Conservation (phyloP, 1,284 basidiomycete species). For the Meira nashicola region DNA sequence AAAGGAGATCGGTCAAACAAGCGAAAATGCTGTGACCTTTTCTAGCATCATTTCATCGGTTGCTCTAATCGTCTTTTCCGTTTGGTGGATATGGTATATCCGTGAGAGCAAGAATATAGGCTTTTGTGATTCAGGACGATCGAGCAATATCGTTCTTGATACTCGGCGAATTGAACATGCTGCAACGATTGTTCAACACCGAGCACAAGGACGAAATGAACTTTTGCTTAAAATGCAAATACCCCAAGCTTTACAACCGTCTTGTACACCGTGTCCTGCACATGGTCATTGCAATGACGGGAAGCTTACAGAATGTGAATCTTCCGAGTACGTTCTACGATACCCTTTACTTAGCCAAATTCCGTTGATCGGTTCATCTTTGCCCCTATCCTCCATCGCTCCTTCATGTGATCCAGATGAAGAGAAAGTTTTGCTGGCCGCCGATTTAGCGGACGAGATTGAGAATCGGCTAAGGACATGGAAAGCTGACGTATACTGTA, state of each 20-base stretch:
- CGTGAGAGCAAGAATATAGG: constrained; percentile 33
- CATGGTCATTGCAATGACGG: constrained; percentile 36
- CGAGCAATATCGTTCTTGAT: constrained; percentile 24
- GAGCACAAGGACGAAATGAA: constrained; percentile 8
- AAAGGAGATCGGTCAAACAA: too few species aligned
- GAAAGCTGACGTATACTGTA: constrained; percentile 43
- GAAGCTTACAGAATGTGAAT: constrained; percentile 25
- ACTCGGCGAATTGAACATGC: background rate
- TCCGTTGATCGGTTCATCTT: constrained; percentile 21
- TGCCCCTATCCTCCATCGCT: constrained; percentile 27
- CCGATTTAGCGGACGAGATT: constrained; percentile 33
- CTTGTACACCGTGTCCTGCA: constrained; percentile 41
- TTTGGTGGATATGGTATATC: constrained; percentile 36
- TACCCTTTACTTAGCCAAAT: constrained; percentile 24
- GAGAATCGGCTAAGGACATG: constrained; percentile 32
- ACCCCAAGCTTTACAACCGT: constrained; percentile 22
- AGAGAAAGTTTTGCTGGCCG: constrained; percentile 43
- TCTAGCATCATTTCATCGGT: too few species aligned
- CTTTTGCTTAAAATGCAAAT: constrained; percentile 14
- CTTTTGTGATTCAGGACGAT: constrained; percentile 35
- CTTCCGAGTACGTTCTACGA: constrained; percentile 37
- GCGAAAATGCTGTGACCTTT: too few species aligned
- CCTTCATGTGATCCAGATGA: constrained; percentile 43
- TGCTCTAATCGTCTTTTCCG: background rate
- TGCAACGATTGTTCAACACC: background rate